Conservation (phyloP, 148 eudicot species). For the Agrostemma githago region DNA sequence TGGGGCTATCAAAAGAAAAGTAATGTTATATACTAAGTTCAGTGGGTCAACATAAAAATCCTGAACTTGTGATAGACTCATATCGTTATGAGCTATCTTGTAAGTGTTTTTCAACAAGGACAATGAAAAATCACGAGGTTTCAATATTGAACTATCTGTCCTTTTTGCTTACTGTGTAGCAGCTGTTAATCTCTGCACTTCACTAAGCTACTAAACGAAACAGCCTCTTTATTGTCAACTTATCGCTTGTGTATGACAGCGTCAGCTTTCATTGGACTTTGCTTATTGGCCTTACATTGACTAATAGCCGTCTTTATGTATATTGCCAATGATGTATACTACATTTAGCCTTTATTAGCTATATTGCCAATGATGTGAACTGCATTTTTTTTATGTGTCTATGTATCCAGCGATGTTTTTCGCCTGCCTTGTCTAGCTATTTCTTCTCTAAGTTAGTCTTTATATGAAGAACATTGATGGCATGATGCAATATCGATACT, state of each 20-base stretch:
- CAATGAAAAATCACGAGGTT: neutral
- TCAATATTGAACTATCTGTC: neutral
- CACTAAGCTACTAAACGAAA: neutral
- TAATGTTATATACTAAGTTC: neutral
- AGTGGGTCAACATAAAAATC: neutral
- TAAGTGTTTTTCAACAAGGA: neutral
- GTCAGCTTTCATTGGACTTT: neutral
- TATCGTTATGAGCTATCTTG: neutral
- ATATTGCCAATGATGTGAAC: too few relatives aligned
- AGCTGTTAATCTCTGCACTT: neutral
- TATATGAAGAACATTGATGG: neutral
- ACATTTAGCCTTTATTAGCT: too few relatives aligned
- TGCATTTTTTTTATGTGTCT: too few relatives aligned
- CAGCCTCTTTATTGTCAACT: neutral
- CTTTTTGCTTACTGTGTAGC: neutral
- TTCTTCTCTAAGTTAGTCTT: neutral
- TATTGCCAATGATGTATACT: too few relatives aligned
- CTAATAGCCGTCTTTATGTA: neutral
- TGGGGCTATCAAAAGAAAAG: neutral
- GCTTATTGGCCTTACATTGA: neutral
- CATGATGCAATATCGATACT: neutral
- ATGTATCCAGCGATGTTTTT: neutral
- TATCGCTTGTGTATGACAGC: neutral
- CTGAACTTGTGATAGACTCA: neutral
- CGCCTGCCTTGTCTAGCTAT: constrained; percentile 2